Evolutionary conservation across 768 basidiomycete genomes (phyloP), one percentile per base, ranked within the genome.

Genomic region (Suillus ampliporus): DNA sequence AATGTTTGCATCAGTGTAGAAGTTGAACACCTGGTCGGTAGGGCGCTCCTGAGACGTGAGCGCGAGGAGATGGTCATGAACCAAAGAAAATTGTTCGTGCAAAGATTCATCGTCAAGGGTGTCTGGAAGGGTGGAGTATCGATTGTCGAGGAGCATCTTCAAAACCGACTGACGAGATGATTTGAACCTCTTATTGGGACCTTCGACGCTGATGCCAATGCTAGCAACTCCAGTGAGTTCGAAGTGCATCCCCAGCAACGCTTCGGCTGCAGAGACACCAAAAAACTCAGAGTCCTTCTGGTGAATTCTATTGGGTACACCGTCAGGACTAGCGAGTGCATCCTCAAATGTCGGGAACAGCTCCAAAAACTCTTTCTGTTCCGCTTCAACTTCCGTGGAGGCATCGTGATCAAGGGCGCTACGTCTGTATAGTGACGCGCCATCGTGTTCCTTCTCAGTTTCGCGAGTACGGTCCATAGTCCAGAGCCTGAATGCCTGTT

Each of bases 261-360:
- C 76, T 48, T 69, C 67, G 3, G 60, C 60, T 37, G 64, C 68
- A 11, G 71, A 60, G 21, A 69, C 46, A 14, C 77, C 70, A 40
- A 84, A 72, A 8, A 80, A 40, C 38, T 47, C 31, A 21, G 58
- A 54, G 26, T 26, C n/a, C 43, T 15, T 43, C 17, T 41, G 43
- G 17, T 61, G 47, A 41, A 46, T 58, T 38, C 67, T 57, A 23
- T 63, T n/a, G 31, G 28, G 56, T 21, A 38, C 21, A 11, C 53
- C 59, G 38, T 58, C 57, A 21, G 58, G 37, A 53, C 67, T 61
- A 38, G 83, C 79, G 17, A 88, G 72, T 28, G 75, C 80, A 60
- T 90, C 84, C 37, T 90, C 91, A 67, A 88, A 97, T 13, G 87
- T 86, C 14, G 97, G 97, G 76, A 99, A 99, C 34, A 99, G 73